Evolutionary conservation across 768 basidiomycete species (phyloP).

Genomic region (Mycena belliarum): DNA sequence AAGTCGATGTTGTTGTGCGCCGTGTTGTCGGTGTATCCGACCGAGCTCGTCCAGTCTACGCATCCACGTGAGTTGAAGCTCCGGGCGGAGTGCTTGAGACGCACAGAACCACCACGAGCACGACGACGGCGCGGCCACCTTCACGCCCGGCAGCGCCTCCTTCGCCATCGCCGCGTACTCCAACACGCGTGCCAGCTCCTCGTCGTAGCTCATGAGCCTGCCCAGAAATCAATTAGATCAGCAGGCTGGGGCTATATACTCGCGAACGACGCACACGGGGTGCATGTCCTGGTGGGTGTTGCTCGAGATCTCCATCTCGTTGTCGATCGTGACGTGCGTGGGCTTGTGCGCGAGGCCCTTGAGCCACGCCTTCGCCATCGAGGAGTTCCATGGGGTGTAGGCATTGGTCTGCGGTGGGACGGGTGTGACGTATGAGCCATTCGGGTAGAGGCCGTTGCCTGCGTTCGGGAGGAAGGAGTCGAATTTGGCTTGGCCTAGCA

Average conservation of each 20-base stretch:
- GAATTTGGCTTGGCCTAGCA: constrained; percentile 37
- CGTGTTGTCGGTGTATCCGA: constrained; percentile 50
- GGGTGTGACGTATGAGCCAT: constrained; percentile 47
- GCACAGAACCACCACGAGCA: constrained; percentile 24
- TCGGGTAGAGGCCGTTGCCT: constrained; percentile 49
- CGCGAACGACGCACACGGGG: constrained; percentile 35
- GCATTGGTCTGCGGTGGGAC: constrained; percentile 38
- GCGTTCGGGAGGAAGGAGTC: constrained; percentile 52
- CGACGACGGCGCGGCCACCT: constrained; percentile 21
- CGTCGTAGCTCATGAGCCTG: constrained; percentile 50
- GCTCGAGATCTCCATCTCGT: constrained; percentile 58
- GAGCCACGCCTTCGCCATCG: constrained; percentile 46
- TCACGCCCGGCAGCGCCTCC: constrained; percentile 19
- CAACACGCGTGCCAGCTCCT: constrained; percentile 49
- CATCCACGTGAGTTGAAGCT: neutral
- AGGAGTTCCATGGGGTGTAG: constrained; percentile 52
- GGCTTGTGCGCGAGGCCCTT: constrained; percentile 49
- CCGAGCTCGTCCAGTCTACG: constrained; percentile 53
- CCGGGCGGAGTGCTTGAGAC: neutral
- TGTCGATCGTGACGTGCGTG: constrained; percentile 49
- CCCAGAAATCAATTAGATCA: neutral
- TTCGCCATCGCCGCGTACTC: constrained; percentile 33
- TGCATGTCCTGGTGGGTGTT: constrained; percentile 62
- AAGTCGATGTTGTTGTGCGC: constrained; percentile 56
- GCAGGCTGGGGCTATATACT: neutral